Evolutionary conservation across 129 eudicot species (phyloP).

Genomic region (Artemisia argyi): DNA sequence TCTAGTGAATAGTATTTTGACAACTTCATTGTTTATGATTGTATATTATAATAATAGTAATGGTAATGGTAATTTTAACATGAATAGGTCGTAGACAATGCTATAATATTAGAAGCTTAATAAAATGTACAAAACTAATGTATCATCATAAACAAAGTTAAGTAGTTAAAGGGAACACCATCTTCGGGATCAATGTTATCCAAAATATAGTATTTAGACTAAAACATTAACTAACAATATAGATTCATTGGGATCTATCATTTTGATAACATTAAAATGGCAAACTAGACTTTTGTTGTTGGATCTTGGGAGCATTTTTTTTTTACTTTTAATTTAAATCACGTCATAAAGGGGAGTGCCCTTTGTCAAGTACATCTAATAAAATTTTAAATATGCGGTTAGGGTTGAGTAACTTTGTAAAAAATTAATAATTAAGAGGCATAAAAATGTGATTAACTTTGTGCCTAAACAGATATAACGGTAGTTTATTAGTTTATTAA

Average conservation of each 20-base stretch:
- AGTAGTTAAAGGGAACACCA: conserved; percentile 12
- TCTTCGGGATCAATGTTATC: conserved; percentile 23
- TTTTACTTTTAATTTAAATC: conserved; percentile 15
- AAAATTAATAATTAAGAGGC: too few species aligned
- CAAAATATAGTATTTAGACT: neutral
- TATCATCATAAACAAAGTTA: neutral
- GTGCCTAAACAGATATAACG: too few species aligned
- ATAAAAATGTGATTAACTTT: too few species aligned
- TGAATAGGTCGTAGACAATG: too few species aligned
- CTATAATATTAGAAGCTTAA: too few species aligned
- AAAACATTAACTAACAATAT: conserved; percentile 10
- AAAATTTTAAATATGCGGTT: neutral
- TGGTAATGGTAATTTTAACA: too few species aligned
- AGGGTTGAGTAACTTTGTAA: conserved; percentile 11
- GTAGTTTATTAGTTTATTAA: too few species aligned
- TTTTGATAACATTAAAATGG: conserved; percentile 17
- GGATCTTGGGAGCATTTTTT: conserved; percentile 34
- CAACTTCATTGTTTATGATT: too few species aligned
- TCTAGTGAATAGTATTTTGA: too few species aligned
- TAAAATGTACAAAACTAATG: neutral
- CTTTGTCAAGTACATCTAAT: conserved; percentile 9
- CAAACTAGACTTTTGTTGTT: conserved; percentile 22
- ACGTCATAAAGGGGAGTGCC: conserved; percentile 18
- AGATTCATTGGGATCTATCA: conserved; percentile 30
- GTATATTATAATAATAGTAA: too few species aligned